Conservation (phyloP, 192 early-diverging fungal species). For the Backusella westeae region DNA sequence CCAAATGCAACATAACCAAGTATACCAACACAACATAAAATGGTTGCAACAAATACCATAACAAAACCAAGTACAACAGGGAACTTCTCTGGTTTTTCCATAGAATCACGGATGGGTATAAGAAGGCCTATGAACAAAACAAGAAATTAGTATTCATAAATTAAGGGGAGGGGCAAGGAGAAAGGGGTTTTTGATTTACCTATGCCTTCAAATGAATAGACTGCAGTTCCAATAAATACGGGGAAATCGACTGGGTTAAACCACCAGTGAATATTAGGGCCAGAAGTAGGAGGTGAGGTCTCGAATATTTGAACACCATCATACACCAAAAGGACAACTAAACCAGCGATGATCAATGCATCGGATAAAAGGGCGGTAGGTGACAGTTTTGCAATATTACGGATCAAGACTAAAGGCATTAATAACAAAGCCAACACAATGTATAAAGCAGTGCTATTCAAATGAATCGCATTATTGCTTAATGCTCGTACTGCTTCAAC, state of each 20-base stretch:
- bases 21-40: conserved; percentile 73
- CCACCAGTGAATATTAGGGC: conserved; percentile 38
- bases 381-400: conserved; percentile 81
- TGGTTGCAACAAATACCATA: conserved; percentile 64
- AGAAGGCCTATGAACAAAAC: conserved; percentile 38
- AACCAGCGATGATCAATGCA: conserved; percentile 81
- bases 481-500: conserved; percentile 65
- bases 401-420: conserved; percentile 80
- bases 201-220: conserved; percentile 94
- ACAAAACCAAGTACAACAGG: conserved; percentile 68
- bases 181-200: conserved; percentile 45
- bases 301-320: conserved; percentile 66
- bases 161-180: neutral
- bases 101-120: conserved; percentile 72
- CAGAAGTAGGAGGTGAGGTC: conserved; percentile 43
- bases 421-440: conserved; percentile 64
- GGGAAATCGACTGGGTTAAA: conserved; percentile 72
- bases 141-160: neutral
- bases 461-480: conserved; percentile 58
- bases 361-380: conserved; percentile 79
- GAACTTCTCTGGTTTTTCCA: conserved; percentile 89
- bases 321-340: conserved; percentile 70
- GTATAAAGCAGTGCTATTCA: conserved; percentile 68
- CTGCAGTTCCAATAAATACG: conserved; percentile 82
- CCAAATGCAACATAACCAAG: conserved; percentile 84